Percentiles rank a stretch among this genome's conserved stretches.
Conservation (phyloP, 306 rosid genomes). For the Geum urbanum region DNA sequence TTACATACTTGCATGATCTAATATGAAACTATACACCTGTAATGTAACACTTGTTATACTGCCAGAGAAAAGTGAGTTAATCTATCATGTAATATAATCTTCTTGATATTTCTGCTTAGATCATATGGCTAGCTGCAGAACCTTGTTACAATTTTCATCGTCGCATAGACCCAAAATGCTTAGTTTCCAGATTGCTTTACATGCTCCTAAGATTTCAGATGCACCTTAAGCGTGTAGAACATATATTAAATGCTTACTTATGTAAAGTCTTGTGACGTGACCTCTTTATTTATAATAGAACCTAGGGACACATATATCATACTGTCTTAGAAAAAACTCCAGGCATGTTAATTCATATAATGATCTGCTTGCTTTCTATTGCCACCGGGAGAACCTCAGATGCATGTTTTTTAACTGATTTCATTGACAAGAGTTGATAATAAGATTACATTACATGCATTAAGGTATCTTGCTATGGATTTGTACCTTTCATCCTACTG, state of each 20-base stretch:
- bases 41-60: neutral
- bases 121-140: neutral
- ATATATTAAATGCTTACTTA: neutral
- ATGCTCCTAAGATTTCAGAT: neutral
- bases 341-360: neutral
- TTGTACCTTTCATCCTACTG: neutral
- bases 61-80: neutral
- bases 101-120: no score
- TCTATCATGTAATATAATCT: neutral
- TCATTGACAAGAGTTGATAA: neutral
- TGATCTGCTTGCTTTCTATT: neutral
- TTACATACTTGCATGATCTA: neutral
- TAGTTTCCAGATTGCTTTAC: neutral
- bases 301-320: neutral
- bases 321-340: neutral
- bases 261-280: neutral
- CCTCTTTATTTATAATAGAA: no score
- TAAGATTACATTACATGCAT: conserved; percentile 1
- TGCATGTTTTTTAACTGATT: neutral
- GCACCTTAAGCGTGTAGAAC: neutral
- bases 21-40: neutral
- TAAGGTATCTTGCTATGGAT: neutral
- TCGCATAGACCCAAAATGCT: neutral
- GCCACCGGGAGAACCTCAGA: neutral
- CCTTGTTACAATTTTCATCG: neutral